phyloP scores from a whole-genome alignment of 352 stramenopile species.

The Phytopythium oedochilum region DNA sequence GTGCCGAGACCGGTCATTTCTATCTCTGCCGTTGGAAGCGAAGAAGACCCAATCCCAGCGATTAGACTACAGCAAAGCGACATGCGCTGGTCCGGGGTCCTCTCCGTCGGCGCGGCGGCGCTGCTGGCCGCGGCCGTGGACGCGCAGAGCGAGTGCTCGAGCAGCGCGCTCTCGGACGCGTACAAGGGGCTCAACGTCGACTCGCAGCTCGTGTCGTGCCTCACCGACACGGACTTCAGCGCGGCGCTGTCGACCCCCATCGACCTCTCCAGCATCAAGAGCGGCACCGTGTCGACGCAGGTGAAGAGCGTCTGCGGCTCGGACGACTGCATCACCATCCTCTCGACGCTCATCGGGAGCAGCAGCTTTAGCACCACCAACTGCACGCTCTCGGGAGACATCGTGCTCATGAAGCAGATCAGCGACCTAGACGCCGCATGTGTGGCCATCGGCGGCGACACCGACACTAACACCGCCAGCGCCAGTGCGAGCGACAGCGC shows the following conservation, averaged over 20 bases:
- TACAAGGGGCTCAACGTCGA: constrained; percentile 51
- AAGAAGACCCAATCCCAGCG: constrained; percentile 16
- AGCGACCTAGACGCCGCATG: constrained; percentile 34
- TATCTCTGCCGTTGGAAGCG: constrained; percentile 20
- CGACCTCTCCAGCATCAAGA: constrained; percentile 30
- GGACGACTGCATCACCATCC: constrained; percentile 33
- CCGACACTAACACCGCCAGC: too few relatives aligned
- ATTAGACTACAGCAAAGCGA: constrained; percentile 3
- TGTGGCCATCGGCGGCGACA: constrained; percentile 15
- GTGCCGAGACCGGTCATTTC: constrained; percentile 20
- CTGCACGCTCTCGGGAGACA: constrained; percentile 46
- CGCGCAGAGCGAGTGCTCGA: constrained; percentile 30
- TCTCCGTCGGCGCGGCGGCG: constrained; percentile 17
- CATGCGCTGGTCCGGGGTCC: constrained; percentile 10
- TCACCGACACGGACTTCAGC: constrained; percentile 44
- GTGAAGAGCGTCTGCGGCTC: constrained; percentile 37
- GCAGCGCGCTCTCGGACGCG: constrained; percentile 37
- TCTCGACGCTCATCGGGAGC: constrained; percentile 36
- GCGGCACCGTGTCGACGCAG: constrained; percentile 25
- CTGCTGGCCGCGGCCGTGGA: constrained; percentile 10
- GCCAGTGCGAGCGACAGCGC: constrained; percentile 2
- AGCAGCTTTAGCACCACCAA: constrained; percentile 46
- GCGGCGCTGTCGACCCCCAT: constrained; percentile 40
- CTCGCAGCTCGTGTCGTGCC: constrained; percentile 37
- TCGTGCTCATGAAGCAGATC: constrained; percentile 47